phyloP scores from a whole-genome alignment of 2,329 filamentous ascomycete genomes.

The Calonectria leucothoes region DNA sequence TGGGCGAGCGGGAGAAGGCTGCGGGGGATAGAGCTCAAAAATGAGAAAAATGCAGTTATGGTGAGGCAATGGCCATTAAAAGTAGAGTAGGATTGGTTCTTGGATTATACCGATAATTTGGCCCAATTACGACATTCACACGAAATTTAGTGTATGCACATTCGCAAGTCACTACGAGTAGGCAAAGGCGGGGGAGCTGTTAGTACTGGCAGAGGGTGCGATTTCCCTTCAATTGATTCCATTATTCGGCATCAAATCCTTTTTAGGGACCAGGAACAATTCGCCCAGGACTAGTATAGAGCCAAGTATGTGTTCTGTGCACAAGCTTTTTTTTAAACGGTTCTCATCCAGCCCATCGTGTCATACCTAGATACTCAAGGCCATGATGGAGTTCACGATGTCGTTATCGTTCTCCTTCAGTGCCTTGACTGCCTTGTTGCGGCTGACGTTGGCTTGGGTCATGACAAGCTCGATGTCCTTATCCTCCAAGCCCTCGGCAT shows the following conservation, averaged over 20 bases:
- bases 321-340: conserved; percentile 40
- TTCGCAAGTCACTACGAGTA: background rate
- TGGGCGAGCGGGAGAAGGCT: background rate
- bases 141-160: background rate
- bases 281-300: conserved; percentile 46
- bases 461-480: conserved; percentile 99
- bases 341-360: conserved; percentile 33
- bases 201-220: conserved; percentile 31
- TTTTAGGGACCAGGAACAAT: conserved; percentile 35
- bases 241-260: conserved; percentile 43
- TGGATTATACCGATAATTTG: no score
- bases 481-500: conserved; percentile 92
- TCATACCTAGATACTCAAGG: conserved; percentile 79
- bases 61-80: background rate
- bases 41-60: background rate
- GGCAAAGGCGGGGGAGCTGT: background rate
- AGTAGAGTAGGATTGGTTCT: background rate
- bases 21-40: conserved; percentile 1
- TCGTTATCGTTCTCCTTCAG: conserved; percentile 99
- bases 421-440: conserved; percentile 99
- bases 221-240: conserved; percentile 42
- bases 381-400: conserved; percentile 99
- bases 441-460: conserved; percentile 95
- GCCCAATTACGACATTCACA: background rate
- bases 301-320: conserved; percentile 40